Evolutionary conservation across 2,329 filamentous ascomycete species (phyloP).

Genomic region (Fusarium nygamai): DNA sequence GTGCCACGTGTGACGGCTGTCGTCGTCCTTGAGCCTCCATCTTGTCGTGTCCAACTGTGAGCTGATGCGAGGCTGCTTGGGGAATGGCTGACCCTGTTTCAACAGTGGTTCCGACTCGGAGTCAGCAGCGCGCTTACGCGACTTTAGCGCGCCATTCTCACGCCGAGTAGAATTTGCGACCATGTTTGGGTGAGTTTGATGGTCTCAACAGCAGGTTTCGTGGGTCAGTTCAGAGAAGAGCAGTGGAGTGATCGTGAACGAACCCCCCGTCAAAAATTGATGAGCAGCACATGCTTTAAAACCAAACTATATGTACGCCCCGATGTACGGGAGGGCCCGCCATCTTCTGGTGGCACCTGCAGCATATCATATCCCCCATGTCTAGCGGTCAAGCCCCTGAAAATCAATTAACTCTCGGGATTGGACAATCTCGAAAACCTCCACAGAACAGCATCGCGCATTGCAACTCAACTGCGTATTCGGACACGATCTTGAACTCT

Average conservation of each 20-base stretch:
- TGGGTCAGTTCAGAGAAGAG: conserved; percentile 16
- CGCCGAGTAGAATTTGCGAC: conserved; percentile 42
- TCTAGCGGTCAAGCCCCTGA: conserved; percentile 37
- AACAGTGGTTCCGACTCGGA: conserved; percentile 44
- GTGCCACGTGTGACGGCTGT: conserved; percentile 91
- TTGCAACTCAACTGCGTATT: conserved; percentile 17
- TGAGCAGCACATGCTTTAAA: conserved; percentile 31
- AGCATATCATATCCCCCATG: conserved; percentile 6
- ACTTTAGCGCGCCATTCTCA: conserved; percentile 46
- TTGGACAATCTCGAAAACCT: conserved; percentile 10
- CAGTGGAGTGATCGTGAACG: conserved; percentile 18
- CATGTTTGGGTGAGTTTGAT: conserved; percentile 36
- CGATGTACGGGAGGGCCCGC: conserved; percentile 4
- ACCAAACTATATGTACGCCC: not conserved
- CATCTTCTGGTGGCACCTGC: conserved; percentile 25
- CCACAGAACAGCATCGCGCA: not conserved
- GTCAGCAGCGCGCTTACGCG: conserved; percentile 57
- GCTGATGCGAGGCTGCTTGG: conserved; percentile 59
- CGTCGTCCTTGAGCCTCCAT: conserved; percentile 87
- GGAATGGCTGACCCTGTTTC: conserved; percentile 45
- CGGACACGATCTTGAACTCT: not conserved
- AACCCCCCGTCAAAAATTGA: not conserved
- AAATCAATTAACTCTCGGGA: conserved; percentile 5
- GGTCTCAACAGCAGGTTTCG: not conserved
- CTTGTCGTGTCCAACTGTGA: conserved; percentile 79